Conservation (phyloP, 2,329 filamentous ascomycete species). For the Fusarium nurragi region DNA sequence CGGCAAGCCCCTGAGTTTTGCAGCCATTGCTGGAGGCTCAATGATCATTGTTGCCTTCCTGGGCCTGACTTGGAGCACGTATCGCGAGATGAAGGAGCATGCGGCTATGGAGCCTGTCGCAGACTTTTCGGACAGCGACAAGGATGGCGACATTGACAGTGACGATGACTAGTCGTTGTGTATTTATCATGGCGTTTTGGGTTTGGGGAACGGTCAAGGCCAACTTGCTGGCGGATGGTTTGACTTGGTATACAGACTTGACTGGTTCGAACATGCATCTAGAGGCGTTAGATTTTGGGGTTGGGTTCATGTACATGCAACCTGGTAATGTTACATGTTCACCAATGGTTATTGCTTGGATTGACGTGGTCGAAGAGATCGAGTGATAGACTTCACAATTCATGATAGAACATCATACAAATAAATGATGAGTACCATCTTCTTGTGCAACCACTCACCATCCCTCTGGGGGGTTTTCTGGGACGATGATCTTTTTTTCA, state of each 20-base stretch:
- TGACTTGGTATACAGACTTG: constrained; percentile 6
- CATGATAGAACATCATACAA: constrained; percentile 25
- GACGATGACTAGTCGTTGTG: constrained; percentile 38
- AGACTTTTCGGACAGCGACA: constrained; percentile 59
- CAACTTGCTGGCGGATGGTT: not conserved
- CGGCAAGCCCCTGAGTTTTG: constrained; percentile 76
- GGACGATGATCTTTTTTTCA: not conserved
- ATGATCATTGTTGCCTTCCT: constrained; percentile 89
- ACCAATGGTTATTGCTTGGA: constrained; percentile 1
- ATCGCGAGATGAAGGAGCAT: constrained; percentile 90
- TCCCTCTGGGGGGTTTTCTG: not conserved
- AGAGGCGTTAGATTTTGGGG: constrained; percentile 29
- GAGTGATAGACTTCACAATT: constrained; percentile 10
- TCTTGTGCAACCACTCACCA: not conserved
- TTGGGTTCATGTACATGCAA: constrained; percentile 11
- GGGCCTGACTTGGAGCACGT: constrained; percentile 91
- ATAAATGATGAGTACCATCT: constrained; percentile 7
- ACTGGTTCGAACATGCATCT: constrained; percentile 20
- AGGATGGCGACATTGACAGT: constrained; percentile 55
- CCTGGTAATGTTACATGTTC: not conserved
- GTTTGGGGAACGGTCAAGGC: not conserved
- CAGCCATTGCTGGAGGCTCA: constrained; percentile 82
- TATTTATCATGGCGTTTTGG: constrained; percentile 12
- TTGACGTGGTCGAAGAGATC: not conserved
- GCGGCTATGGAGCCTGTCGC: constrained; percentile 65